Base-by-base conservation (phyloP, 257 asterid genomes). In the Nicotiana undulata region DNA sequence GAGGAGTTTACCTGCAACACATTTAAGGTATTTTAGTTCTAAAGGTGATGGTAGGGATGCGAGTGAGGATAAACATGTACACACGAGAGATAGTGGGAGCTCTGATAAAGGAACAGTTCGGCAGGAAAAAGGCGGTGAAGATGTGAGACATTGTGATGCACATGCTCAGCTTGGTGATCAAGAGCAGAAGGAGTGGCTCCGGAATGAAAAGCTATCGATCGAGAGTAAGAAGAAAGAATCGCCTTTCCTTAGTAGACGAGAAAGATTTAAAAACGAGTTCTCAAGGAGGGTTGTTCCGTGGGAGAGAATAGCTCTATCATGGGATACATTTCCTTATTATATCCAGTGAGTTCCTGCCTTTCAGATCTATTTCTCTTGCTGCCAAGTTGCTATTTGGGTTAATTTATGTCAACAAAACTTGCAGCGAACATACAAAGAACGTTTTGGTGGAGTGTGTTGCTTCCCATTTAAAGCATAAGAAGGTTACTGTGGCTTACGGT, bases 301-400 rank as follows among this genome's bases (percentile, higher is more conserved):
- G 98, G 97, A 94, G 81, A 94, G 92, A 80, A 90, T 96, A 72
- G 88, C 93, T 1, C 89, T 94, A 82, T 90, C 99, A 8, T 96
- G 99, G 99, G 97, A 96, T 84, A 89, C 90, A 66, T 96, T 96
- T 88, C 99, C 99, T 65, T 96, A 96, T 84, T 90, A 91, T 85
- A 84, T 96, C 79, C 86, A 87, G 99, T 96, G 89, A 67, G 95
- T 87, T 65, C 49, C 60, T 65, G 63, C n/a, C 75, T 63, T 34
- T 79, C 56, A 24, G 75, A 55, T 28, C 63, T 77, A 78, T 81
- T 32, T 79, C 75, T 78, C 61, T 22, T 75, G 75, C 63, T 49
- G 60, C 44, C 40, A 24, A 74, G 26, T 74, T 74, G 63, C 61
- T 24, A 2, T 74, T 46, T 74, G 61, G 63, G 26, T 46, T 74